Base-by-base conservation (phyloP, 2,329 filamentous ascomycete species). In the Claviceps fusiformis region DNA sequence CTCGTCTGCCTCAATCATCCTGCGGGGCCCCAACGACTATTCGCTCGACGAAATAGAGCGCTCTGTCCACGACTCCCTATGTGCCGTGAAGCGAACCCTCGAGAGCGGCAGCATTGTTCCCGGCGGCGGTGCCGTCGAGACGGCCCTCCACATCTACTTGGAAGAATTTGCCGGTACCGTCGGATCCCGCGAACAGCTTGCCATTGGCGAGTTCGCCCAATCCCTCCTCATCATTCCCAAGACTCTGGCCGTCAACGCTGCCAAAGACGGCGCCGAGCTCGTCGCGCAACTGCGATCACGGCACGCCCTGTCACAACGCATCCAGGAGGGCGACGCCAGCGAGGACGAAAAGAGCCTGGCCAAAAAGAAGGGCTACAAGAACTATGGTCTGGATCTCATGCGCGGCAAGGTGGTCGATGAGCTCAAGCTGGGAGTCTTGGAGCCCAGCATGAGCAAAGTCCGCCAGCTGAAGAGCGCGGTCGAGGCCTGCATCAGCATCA, bases 31-130 rank as follows among this genome's bases (percentile, higher is more conserved):
- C 63, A 97, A 98, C 73, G 93, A 98, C 71, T 97, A 87, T 75
- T 89, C 89, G 58, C 82, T 98, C 35, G 93, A 98, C 67, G 93
- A 98, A 79, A 98, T 97, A 92, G 93, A 98, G 79, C 87, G 93
- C 61, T 97, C 93, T 1, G 84, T 98, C 19, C 93, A 98, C 75
- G 93, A 98, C 73, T 95, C 92, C 15, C 79, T 98, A 50, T 96
- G 89, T 62, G 93, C 93, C 50, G 91, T 98, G 60, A 98, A 98
- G 83, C 84, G 93, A 63, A 96, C 93, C 3, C 79, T 98, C 8
- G 93, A 98, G 75, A 95, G 89, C 67, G 93, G 93, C 65, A 91
- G 88, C 73, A 95, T 98, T 61, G 93, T 98, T 44, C 93, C 93
- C 17, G 93, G 93, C 61, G 93, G 93, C 61, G 93, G 92, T 67